Evolutionary conservation across 2,329 filamentous ascomycete species (phyloP).

Genomic region (Allantophomopsis lycopodina): DNA sequence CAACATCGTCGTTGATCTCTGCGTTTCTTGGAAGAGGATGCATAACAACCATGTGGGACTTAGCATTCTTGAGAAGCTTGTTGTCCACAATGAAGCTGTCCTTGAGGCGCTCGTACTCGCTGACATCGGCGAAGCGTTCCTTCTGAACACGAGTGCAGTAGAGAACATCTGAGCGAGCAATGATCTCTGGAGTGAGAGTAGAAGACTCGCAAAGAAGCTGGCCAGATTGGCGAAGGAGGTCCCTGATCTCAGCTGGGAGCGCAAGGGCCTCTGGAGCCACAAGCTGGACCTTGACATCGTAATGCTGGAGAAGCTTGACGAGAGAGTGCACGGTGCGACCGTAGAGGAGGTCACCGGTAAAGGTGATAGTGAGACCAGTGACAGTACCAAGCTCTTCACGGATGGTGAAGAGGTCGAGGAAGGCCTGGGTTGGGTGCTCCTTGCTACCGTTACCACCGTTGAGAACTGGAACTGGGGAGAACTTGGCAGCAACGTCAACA

Average conservation of each 20-base stretch:
- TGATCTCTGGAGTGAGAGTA: constrained; percentile 72
- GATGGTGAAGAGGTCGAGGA: constrained; percentile 96
- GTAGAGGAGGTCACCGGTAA: constrained; percentile 84
- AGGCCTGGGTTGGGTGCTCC: constrained; percentile 95
- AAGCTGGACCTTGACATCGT: constrained; percentile 87
- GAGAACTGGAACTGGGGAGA: constrained; percentile 82
- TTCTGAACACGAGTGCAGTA: constrained; percentile 97
- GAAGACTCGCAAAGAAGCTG: constrained; percentile 67
- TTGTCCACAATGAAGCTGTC: constrained; percentile 84
- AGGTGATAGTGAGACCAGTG: constrained; percentile 90
- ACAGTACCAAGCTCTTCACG: constrained; percentile 94
- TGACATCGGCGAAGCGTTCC: constrained; percentile 76
- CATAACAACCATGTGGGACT: constrained; percentile 87
- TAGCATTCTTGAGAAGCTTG: constrained; percentile 76
- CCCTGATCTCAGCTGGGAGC: constrained; percentile 62
- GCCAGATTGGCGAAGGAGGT: constrained; percentile 57
- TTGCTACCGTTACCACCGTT: constrained; percentile 94
- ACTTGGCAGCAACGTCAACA: constrained; percentile 72
- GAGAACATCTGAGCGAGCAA: constrained; percentile 77
- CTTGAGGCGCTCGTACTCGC: constrained; percentile 78
- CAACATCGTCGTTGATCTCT: constrained; percentile 90
- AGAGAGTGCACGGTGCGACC: constrained; percentile 92
- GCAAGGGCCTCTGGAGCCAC: constrained; percentile 70
- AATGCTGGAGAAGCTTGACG: constrained; percentile 86
- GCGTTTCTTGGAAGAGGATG: constrained; percentile 89